Evolutionary conservation across 139 green algal genomes (phyloP), one percentile per base, ranked within the genome.

Genomic region (Chlorella vulgaris): DNA sequence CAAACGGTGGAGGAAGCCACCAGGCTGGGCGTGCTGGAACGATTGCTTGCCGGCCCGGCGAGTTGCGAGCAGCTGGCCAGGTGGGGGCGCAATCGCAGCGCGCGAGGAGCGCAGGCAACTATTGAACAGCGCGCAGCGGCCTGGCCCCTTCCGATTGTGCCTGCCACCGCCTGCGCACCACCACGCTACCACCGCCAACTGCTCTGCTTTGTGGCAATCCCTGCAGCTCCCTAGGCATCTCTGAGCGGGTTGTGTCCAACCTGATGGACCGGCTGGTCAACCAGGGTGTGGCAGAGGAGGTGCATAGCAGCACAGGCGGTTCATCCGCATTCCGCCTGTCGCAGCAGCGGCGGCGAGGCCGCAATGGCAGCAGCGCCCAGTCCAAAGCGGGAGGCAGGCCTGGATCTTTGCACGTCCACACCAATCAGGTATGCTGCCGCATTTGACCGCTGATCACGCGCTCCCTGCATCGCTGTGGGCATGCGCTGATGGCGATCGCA

Each of bases 161-260:
- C 47, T 58, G n/a, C n/a, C n/a, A n/a, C n/a, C n/a, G n/a, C n/a
- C n/a, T n/a, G n/a, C n/a, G n/a, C n/a, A n/a, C n/a, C n/a, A n/a
- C n/a, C n/a, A n/a, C n/a, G n/a, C n/a, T n/a, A n/a, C n/a, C n/a
- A n/a, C n/a, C n/a, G n/a, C 24, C 21, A 8, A 67, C 60, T 67
- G 60, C 22, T n/a, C 60, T 36, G 60, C 60, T 67, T n/a, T n/a
- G n/a, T n/a, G n/a, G n/a, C n/a, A n/a, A n/a, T n/a, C n/a, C n/a
- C 29, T 42, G 42, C 69, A 76, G 69, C 43, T 5, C 13, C 21
- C 69, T 76, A 13, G 69, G 69, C 69, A 76, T 76, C 19, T 36
- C 43, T 33, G 42, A 40, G 19, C 69, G 69, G 0, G 69, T 76
- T 7, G n/a, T 76, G 22, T 19, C 5, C 26, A 21, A n/a, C n/a